These are phyloP conservation scores for Taiozyma onychis DNA, from an alignment of 1,139 yeast genomes.

Conservation along the genomic window DNA sequence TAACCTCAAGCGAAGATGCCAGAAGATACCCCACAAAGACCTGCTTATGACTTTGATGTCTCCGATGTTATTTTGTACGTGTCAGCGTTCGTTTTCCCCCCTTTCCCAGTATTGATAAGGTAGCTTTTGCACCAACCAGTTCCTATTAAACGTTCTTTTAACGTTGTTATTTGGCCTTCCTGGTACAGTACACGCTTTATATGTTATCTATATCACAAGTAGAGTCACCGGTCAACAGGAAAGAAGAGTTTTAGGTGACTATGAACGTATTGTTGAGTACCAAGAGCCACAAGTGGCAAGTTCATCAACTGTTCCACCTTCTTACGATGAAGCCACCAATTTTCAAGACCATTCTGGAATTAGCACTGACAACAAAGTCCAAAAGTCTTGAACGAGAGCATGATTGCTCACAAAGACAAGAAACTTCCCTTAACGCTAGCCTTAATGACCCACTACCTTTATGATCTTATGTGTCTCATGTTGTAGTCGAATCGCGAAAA, in stretches of 20 bases:
- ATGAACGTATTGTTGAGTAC: slow-evolving; percentile 17
- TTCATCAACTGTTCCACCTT: not conserved
- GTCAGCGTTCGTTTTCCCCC: slow-evolving; percentile 27
- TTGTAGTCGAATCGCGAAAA: not conserved
- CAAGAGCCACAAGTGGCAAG: not conserved
- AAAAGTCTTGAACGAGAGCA: not conserved
- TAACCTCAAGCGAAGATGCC: not conserved
- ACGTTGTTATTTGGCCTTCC: slow-evolving; percentile 27
- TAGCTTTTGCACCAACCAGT: slow-evolving; percentile 23
- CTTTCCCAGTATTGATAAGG: slow-evolving; percentile 27
- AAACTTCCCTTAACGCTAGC: not conserved
- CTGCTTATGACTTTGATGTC: slow-evolving; percentile 12
- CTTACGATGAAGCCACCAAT: not conserved
- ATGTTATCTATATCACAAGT: slow-evolving; percentile 17
- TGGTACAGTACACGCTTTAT: slow-evolving; percentile 24
- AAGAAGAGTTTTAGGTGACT: slow-evolving; percentile 15
- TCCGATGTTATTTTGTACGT: slow-evolving; percentile 25
- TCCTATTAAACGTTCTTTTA: slow-evolving; percentile 23
- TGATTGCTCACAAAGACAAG: not conserved
- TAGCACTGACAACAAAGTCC: not conserved
- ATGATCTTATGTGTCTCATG: not conserved
- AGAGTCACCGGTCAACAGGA: slow-evolving; percentile 13
- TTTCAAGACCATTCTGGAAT: not conserved
- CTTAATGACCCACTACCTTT: not conserved
- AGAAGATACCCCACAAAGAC: not conserved